phyloP scores from a whole-genome alignment of 2,329 filamentous ascomycete species.

The Colletotrichum magnum region DNA sequence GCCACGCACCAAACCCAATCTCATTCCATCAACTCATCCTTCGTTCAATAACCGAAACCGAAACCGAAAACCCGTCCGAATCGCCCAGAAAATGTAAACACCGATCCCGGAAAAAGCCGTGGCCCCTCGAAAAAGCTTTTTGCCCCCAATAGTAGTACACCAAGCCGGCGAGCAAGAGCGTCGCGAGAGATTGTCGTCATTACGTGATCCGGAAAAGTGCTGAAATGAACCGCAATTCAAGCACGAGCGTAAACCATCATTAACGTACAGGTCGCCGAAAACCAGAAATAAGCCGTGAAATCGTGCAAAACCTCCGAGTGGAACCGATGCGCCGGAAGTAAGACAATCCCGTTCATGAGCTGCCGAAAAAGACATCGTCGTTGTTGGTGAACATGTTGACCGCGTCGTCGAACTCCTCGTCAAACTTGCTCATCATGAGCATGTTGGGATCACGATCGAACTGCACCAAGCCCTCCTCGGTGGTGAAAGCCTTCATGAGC shows the following conservation, averaged over 20 bases:
- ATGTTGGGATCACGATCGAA: constrained; percentile 63
- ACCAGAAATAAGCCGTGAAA: constrained; percentile 24
- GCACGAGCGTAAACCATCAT: constrained; percentile 29
- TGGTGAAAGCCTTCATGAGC: constrained; percentile 59
- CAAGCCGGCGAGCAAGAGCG: constrained; percentile 21
- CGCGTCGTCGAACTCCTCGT: constrained; percentile 65
- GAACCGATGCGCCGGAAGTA: constrained; percentile 15
- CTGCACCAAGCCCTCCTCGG: constrained; percentile 58
- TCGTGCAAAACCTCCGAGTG: constrained; percentile 17
- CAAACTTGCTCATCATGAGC: constrained; percentile 67
- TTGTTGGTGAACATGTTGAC: constrained; percentile 66
- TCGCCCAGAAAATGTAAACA: constrained; percentile 9
- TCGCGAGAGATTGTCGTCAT: constrained; percentile 35
- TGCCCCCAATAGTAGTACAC: constrained; percentile 32
- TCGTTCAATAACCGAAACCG: not conserved
- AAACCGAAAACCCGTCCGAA: constrained; percentile 17
- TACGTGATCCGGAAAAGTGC: constrained; percentile 26
- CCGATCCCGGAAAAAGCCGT: constrained; percentile 5
- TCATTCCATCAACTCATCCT: constrained; percentile 9
- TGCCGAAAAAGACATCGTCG: constrained; percentile 68
- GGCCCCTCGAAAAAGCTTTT: not conserved
- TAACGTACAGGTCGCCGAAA: constrained; percentile 34
- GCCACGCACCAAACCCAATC: constrained; percentile 6
- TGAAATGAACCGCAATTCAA: constrained; percentile 12
- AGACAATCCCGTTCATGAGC: constrained; percentile 42